These are phyloP conservation scores for Tulasnella sp. DNA, from an alignment of 768 basidiomycete genomes.

Conservation along the genomic window DNA sequence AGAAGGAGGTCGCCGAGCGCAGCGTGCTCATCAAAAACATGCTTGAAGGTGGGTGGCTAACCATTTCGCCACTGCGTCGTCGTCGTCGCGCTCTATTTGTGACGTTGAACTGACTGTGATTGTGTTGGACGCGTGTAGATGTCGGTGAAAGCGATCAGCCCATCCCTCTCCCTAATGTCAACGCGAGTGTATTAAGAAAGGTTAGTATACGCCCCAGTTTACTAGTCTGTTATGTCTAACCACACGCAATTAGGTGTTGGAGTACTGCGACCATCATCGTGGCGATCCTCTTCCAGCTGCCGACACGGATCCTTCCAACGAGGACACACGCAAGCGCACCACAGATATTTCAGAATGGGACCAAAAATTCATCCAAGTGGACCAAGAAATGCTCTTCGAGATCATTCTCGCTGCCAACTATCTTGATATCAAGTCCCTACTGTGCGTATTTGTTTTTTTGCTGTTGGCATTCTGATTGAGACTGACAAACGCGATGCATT, in stretches of 20 bases:
- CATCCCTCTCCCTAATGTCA: slow-evolving; percentile 89
- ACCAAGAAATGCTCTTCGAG: slow-evolving; percentile 99
- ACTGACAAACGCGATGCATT: background rate
- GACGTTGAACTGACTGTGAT: background rate
- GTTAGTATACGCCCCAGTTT: slow-evolving; percentile 30
- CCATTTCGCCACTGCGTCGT: background rate
- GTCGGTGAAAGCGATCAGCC: slow-evolving; percentile 89
- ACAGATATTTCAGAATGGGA: slow-evolving; percentile 99
- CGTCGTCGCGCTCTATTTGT: background rate
- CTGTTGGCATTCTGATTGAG: no score
- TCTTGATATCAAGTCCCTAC: slow-evolving; percentile 95
- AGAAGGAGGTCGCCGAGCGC: slow-evolving; percentile 90
- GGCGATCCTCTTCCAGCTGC: slow-evolving; percentile 87
- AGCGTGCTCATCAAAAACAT: slow-evolving; percentile 98
- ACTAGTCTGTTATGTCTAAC: background rate
- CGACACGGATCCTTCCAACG: slow-evolving; percentile 67
- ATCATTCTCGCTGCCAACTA: slow-evolving; percentile 99
- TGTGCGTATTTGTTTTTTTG: slow-evolving; percentile 41
- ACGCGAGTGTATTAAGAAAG: slow-evolving; percentile 87
- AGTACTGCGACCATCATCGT: slow-evolving; percentile 98
- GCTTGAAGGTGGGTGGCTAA: slow-evolving; percentile 68
- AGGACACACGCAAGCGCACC: slow-evolving; percentile 94
- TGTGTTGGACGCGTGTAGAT: slow-evolving; percentile 37
- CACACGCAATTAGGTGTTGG: slow-evolving; percentile 54
- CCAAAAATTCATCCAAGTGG: slow-evolving; percentile 94